These are phyloP conservation scores for Cinnamomum micranthum DNA, from an alignment of 164 flowering plant species.

Conservation along the genomic window DNA sequence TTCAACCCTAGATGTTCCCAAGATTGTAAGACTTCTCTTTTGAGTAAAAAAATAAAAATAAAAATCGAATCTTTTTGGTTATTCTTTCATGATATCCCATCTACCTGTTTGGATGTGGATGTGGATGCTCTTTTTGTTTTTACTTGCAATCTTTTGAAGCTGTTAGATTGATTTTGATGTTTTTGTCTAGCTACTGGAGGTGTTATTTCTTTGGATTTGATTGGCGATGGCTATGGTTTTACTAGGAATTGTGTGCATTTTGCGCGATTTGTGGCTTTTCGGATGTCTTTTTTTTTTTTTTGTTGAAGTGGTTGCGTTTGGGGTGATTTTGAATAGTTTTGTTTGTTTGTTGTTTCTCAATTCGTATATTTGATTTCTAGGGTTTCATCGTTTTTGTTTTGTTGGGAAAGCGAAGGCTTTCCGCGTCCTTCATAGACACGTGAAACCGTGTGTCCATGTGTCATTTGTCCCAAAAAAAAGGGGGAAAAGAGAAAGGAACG, in stretches of 20 bases:
- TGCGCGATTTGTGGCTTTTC: no score
- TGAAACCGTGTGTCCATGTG: background rate
- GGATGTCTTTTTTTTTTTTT: no score
- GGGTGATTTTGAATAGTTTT: background rate
- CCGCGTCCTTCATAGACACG: background rate
- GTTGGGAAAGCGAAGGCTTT: background rate
- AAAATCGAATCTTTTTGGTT: background rate
- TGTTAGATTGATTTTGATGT: background rate
- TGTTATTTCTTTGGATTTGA: background rate
- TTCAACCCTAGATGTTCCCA: conserved; percentile 20
- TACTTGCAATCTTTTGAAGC: background rate
- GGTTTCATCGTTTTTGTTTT: background rate
- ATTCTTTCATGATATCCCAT: background rate
- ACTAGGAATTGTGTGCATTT: background rate
- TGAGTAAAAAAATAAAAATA: background rate
- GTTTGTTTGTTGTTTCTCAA: background rate
- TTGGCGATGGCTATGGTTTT: background rate
- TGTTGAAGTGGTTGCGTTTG: no score
- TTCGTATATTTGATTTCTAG: background rate
- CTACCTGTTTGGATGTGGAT: background rate
- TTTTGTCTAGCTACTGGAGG: background rate
- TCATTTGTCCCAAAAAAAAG: background rate
- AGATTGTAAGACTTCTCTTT: conserved; percentile 8
- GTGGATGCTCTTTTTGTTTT: background rate
- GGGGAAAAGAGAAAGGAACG: no score